Percentiles rank a stretch among this genome's conserved stretches.
phyloP scores from a whole-genome alignment of 2,329 filamentous ascomycete genomes.

The Magnaporthales sp. region DNA sequence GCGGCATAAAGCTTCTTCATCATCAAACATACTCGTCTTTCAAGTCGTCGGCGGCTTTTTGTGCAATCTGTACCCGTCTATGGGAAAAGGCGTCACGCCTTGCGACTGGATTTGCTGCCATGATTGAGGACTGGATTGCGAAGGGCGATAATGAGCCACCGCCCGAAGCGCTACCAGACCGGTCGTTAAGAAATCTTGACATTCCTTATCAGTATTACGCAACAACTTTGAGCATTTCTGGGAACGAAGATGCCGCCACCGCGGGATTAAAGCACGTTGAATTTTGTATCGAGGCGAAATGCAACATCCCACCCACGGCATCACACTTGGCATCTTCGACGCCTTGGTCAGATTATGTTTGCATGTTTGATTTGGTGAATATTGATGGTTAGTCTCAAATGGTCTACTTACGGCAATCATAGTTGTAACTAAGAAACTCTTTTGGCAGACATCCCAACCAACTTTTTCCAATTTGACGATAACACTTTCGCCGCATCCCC shows the following conservation, averaged over 20 bases:
- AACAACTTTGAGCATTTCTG: not conserved
- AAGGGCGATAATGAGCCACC: not conserved
- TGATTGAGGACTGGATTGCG: not conserved
- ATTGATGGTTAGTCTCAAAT: not conserved
- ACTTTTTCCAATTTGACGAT: not conserved
- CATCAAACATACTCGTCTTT: not conserved
- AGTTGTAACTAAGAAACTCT: not conserved
- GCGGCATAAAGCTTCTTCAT: not conserved
- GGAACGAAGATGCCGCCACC: not conserved
- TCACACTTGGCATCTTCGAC: not conserved
- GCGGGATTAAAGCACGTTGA: not conserved
- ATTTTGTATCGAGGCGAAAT: not conserved
- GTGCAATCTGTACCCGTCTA: not conserved
- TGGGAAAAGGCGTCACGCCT: not conserved
- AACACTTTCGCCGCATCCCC: not conserved
- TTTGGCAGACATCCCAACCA: not conserved
- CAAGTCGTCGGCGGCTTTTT: not conserved
- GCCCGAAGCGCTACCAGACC: not conserved
- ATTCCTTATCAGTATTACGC: not conserved
- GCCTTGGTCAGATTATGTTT: not conserved
- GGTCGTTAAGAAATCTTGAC: not conserved
- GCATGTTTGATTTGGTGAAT: not conserved
- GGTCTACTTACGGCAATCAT: too few species aligned
- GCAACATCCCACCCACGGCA: not conserved
- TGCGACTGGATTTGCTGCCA: not conserved